Conservation (phyloP, 1,284 basidiomycete species). For the Apiotrichum gracile region DNA sequence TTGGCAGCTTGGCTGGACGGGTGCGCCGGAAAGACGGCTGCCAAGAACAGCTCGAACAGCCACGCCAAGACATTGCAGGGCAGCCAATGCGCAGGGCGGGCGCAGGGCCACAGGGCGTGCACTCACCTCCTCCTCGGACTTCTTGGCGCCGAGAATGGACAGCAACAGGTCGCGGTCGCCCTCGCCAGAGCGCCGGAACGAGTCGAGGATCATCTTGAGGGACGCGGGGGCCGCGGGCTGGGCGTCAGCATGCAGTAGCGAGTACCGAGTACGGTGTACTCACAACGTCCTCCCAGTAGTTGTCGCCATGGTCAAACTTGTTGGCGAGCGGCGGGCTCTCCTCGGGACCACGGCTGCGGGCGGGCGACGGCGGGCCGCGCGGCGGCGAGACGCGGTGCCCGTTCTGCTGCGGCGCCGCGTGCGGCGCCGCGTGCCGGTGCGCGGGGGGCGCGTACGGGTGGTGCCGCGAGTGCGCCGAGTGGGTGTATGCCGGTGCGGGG, state of each 20-base stretch:
- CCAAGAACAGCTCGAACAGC: not conserved
- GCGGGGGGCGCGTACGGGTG: too few species aligned
- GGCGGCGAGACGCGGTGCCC: not conserved
- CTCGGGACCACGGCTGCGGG: conserved; percentile 32
- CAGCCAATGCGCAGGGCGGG: not conserved
- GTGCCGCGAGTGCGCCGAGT: too few species aligned
- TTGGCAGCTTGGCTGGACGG: too few species aligned
- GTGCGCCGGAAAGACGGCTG: too few species aligned
- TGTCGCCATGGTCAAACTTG: conserved; percentile 22
- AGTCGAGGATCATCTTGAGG: conserved; percentile 72
- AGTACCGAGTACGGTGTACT: conserved; percentile 2
- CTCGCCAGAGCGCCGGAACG: conserved; percentile 74
- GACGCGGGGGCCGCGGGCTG: conserved; percentile 59
- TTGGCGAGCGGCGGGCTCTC: conserved; percentile 29
- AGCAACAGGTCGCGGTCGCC: conserved; percentile 83
- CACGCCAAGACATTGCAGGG: not conserved
- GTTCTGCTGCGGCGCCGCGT: too few species aligned
- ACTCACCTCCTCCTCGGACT: conserved; percentile 66
- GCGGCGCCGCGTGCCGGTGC: too few species aligned
- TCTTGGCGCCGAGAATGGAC: conserved; percentile 80
- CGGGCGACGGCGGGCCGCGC: conserved; percentile 36
- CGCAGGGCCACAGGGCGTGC: too few species aligned
- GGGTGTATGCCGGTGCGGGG: too few species aligned
- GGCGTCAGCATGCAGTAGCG: not conserved
- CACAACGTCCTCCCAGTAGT: conserved; percentile 44